Evolutionary conservation across 2,329 filamentous ascomycete genomes (phyloP), one percentile per base, ranked within the genome.

Genomic region (Hymenoscyphus scutula): DNA sequence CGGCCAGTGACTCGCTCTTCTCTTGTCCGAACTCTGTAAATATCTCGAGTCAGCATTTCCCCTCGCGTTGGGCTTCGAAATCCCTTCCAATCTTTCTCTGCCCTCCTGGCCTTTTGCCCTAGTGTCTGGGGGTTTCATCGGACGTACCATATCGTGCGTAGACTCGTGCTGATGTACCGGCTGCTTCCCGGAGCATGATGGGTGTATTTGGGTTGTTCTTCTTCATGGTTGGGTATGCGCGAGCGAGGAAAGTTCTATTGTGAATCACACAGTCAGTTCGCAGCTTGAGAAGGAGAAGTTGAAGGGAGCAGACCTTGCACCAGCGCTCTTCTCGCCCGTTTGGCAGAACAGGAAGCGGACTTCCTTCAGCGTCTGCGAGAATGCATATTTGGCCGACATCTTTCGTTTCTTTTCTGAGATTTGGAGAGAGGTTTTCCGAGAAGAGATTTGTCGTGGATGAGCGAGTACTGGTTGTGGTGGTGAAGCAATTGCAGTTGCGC

Each of bases 151-250:
- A 99, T 87, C 95, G 85, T 70, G 94, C 93, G 78, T 89, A 98
- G 67, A 99, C 86, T 77, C 87, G 89, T 68, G 95, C 94, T 76
- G 90, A 81, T 60, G 91, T 91, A 74, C 91, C 92, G 71, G 86
- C 81, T 59, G 94, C 95, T 82, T 98, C 95, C 75, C 95, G 91
- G 74, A 99, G 88, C 82, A 99, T 82, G 78, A 99, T 98, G 60
- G 95, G 95, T 56, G 85, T 93, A 78, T 90, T 82, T 62, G 95
- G 95, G 82, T 99, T 99, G 84, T 94, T 91, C 84, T 96, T 96
- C 87, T 99, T 99, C 94, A 99, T 98, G 64, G 91, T 95, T 55
- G 95, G 95, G 79, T 99, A 99, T 69, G 92, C 88, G 76, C 91
- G 87, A 68, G 89, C 89, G 69, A 99, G 84, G 80, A 99, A 99